A percentile compares a stretch with the other conserved stretches of the same genome.
These are phyloP conservation scores for Spathaspora passalidarum DNA, from an alignment of 805 yeast species.

Conservation along the genomic window DNA sequence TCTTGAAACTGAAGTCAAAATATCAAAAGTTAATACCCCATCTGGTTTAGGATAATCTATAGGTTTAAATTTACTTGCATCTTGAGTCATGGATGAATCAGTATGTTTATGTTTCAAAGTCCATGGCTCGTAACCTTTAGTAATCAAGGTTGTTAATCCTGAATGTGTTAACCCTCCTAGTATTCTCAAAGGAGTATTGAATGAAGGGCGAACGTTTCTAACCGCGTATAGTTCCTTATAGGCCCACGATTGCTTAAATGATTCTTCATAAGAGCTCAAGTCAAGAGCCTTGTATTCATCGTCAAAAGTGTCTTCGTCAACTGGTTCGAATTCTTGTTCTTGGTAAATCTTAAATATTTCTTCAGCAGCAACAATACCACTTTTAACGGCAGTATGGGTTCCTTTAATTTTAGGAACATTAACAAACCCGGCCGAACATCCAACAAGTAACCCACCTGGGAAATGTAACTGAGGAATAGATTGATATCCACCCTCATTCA, in stretches of 20 bases:
- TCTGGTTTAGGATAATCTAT: constrained; percentile 96
- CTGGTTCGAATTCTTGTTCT: constrained; percentile 40
- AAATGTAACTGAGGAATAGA: constrained; percentile 85
- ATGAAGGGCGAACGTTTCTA: constrained; percentile 91
- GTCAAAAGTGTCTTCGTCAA: constrained; percentile 40
- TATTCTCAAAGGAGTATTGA: constrained; percentile 69
- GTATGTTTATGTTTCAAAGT: constrained; percentile 69
- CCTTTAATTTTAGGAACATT: constrained; percentile 98
- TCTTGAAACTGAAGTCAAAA: constrained; percentile 90
- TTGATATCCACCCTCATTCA: constrained; percentile 96
- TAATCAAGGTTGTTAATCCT: constrained; percentile 75
- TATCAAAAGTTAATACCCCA: constrained; percentile 86
- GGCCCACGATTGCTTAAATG: constrained; percentile 79
- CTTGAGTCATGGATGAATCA: constrained; percentile 69
- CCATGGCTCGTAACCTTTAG: constrained; percentile 84
- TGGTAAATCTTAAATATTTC: constrained; percentile 45
- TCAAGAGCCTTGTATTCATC: constrained; percentile 29
- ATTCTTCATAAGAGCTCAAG: constrained; percentile 58
- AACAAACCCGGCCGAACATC: constrained; percentile 95
- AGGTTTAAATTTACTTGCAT: constrained; percentile 63
- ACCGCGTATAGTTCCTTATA: constrained; percentile 78
- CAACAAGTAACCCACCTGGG: constrained; percentile 96
- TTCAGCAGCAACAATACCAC: constrained; percentile 95
- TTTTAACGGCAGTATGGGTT: constrained; percentile 94
- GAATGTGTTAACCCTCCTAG: constrained; percentile 82